Evolutionary conservation across 1,284 basidiomycete species (phyloP), one percentile per base, ranked within the genome.

Genomic region (Pseudozyma tsukubaensis): DNA sequence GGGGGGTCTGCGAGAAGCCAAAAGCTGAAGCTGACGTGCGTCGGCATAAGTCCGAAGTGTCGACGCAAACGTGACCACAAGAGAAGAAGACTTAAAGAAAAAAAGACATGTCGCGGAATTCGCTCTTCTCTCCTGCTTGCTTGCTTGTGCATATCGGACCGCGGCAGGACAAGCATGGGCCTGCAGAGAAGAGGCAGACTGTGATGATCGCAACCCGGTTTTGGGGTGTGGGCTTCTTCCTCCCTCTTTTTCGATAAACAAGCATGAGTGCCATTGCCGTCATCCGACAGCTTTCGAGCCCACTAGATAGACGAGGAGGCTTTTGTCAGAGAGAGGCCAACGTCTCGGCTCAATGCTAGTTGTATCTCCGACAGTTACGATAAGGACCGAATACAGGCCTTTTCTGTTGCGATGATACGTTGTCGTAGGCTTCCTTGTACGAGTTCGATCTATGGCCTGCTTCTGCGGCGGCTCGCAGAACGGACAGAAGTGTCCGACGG

Each of bases 311-410:
- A 45, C 19, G 18, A 9, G 18, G 4, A n/a, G 7, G 8, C 18
- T n/a, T 49, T 32, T 32, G 47, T 49, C 47, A 49, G 12, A 29
- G 16, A 18, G 18, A n/a, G 18, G 42, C 19, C n/a, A 34, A 48
- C 32, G 35, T 19, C 52, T 62, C 49, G 55, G 54, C 65, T 68
- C 54, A 40, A 54, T 11, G 19, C 40, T 34, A 11, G 36, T 61
- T 68, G 50, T 61, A 68, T 57, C 59, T 68, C 65, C 59, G 65
- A 68, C 39, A 32, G 4, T 19, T 21, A 44, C 50, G 59, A 68
- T 62, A 54, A 61, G 49, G 42, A 57, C 37, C 32, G 35, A 40
- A 29, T 4, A 2, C 34, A 4, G n/a, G 4, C 19, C 40, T 19
- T 24, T 14, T 37, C 36, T n/a, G n/a, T n/a, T n/a, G n/a, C n/a